These are phyloP conservation scores for Neurospora africana DNA, from an alignment of 495 filamentous ascomycete species.

Conservation along the genomic window DNA sequence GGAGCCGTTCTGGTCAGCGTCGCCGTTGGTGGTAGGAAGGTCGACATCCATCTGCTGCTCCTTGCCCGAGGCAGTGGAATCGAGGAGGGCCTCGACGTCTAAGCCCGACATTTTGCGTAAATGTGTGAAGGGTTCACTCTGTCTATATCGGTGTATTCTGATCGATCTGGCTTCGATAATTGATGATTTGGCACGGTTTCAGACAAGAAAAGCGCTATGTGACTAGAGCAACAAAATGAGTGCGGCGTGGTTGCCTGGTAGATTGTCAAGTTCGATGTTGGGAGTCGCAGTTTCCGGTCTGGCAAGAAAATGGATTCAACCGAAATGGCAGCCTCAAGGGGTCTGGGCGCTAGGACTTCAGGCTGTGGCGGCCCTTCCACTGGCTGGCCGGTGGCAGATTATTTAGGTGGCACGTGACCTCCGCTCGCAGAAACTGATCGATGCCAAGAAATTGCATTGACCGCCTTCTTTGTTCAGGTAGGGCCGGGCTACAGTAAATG, in stretches of 20 bases:
- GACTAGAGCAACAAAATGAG: not conserved
- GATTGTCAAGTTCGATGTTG: not conserved
- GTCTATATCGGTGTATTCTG: not conserved
- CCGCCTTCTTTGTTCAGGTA: not conserved
- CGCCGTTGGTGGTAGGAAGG: conserved; percentile 23
- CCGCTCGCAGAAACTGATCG: not conserved
- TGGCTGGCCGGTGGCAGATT: not conserved
- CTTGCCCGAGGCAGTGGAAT: conserved; percentile 60
- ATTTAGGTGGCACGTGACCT: not conserved
- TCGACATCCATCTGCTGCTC: conserved; percentile 20
- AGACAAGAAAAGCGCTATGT: not conserved
- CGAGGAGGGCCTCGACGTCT: conserved; percentile 88
- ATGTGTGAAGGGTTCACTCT: not conserved
- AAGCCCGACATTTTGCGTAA: conserved; percentile 63
- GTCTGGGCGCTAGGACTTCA: not conserved
- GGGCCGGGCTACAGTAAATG: not conserved
- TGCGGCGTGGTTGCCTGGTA: not conserved
- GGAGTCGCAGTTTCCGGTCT: not conserved
- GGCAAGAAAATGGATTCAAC: not conserved
- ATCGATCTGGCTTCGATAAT: not conserved
- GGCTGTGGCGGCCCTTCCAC: not conserved
- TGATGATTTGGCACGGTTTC: not conserved
- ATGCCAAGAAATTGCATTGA: not conserved
- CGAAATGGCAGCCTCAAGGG: not conserved
- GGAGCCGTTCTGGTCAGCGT: conserved; percentile 42